Percentiles rank a stretch among this genome's conserved stretches.
Conservation (phyloP, 176 grass and related monocot genomes). For the Oryza meridionalis region DNA sequence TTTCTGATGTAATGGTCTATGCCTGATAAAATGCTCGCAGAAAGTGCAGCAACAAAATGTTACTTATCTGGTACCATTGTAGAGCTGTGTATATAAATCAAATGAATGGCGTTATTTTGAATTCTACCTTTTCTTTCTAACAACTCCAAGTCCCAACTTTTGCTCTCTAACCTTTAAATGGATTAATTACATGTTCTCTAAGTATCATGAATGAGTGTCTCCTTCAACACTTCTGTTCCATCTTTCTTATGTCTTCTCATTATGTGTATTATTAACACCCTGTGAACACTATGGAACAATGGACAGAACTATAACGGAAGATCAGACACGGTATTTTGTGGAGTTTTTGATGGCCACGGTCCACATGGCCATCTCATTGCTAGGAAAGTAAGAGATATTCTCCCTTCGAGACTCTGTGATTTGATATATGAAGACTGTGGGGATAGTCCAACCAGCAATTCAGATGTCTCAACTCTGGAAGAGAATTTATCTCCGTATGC, state of each 20-base stretch:
- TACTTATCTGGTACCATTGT: background rate
- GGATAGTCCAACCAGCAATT: slow-evolving; percentile 51
- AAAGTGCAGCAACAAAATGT: background rate
- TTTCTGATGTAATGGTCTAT: background rate
- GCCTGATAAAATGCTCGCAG: background rate
- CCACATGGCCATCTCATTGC: slow-evolving; percentile 90
- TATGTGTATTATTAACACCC: slow-evolving; percentile 15
- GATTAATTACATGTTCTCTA: slow-evolving; percentile 23
- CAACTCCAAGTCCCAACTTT: background rate
- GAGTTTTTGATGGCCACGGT: slow-evolving; percentile 94
- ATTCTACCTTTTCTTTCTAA: background rate
- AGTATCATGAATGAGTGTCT: slow-evolving; percentile 11
- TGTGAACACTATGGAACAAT: background rate
- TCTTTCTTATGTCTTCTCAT: background rate
- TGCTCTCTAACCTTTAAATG: background rate
- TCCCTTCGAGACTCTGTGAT: slow-evolving; percentile 67
- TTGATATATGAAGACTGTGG: slow-evolving; percentile 57
- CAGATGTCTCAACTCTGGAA: slow-evolving; percentile 60
- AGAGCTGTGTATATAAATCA: background rate
- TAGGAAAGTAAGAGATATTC: slow-evolving; percentile 81
- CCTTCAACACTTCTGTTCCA: background rate
- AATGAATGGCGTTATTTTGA: background rate
- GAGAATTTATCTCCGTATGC: slow-evolving; percentile 48
- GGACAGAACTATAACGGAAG: slow-evolving; percentile 65
- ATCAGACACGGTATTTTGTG: slow-evolving; percentile 79